Percentiles rank a stretch among this genome's conserved stretches.
Evolutionary conservation across 257 asterid genomes (phyloP).

Genomic region (Anisodus tanguticus): DNA sequence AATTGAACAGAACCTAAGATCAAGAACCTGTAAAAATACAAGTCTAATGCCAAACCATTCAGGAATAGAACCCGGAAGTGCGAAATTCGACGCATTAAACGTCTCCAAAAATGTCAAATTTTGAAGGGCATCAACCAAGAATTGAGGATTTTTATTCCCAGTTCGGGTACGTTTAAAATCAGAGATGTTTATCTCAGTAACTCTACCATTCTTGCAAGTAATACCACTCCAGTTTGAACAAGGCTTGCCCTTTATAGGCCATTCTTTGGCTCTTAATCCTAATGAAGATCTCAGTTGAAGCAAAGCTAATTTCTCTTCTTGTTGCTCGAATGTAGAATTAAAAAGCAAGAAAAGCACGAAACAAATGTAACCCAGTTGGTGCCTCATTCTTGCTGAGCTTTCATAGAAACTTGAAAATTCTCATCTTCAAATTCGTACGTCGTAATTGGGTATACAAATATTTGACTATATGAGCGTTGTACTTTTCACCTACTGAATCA

Average conservation of each 20-base stretch:
- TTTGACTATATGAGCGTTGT: too few species aligned
- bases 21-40: conserved; percentile 70
- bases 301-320: conserved; percentile 65
- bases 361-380: conserved; percentile 51
- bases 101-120: conserved; percentile 65
- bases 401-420: conserved; percentile 61
- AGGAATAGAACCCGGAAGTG: conserved; percentile 72
- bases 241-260: conserved; percentile 84
- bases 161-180: conserved; percentile 76
- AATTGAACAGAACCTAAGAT: conserved; percentile 77
- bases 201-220: conserved; percentile 68
- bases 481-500: too few species aligned
- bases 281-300: conserved; percentile 85
- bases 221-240: conserved; percentile 75
- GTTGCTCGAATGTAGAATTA: conserved; percentile 54
- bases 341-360: conserved; percentile 49
- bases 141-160: conserved; percentile 73
- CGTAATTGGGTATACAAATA: too few species aligned
- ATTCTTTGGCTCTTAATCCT: conserved; percentile 80
- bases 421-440: too few species aligned
- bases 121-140: conserved; percentile 72
- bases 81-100: conserved; percentile 78
- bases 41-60: conserved; percentile 73
- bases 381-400: conserved; percentile 70
- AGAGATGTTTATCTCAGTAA: conserved; percentile 72